These are phyloP conservation scores for Paulownia fortunei DNA, from an alignment of 257 asterid genomes.

Conservation along the genomic window DNA sequence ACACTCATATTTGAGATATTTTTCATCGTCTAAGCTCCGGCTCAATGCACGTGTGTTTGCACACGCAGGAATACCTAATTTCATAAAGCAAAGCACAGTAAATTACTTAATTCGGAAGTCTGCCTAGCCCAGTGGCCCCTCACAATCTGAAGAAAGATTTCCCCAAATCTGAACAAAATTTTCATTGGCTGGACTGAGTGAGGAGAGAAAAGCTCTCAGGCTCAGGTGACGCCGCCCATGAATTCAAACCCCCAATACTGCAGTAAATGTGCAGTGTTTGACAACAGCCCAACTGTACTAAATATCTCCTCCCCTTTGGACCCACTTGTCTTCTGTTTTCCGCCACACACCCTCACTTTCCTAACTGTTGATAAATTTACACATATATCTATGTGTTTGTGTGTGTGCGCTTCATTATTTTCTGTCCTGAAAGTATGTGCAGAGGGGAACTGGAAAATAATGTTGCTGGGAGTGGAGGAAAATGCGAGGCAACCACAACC, in stretches of 20 bases:
- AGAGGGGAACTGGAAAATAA: background rate
- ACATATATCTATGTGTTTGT: background rate
- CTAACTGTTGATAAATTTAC: background rate
- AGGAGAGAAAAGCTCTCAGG: background rate
- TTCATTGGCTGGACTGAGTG: conserved; percentile 33
- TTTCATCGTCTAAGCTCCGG: no score
- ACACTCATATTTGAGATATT: no score
- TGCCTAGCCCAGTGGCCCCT: background rate
- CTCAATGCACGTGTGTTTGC: background rate
- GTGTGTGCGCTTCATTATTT: background rate
- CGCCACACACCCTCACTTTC: conserved; percentile 3
- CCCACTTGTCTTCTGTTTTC: conserved; percentile 26
- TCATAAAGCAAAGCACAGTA: background rate
- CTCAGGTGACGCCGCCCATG: conserved; percentile 36
- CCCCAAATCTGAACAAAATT: conserved; percentile 6
- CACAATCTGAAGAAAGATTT: background rate
- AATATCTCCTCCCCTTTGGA: conserved; percentile 34
- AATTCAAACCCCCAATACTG: conserved; percentile 31
- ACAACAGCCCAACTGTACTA: background rate
- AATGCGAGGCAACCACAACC: conserved; percentile 31
- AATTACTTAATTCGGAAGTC: conserved; percentile 41
- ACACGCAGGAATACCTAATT: background rate
- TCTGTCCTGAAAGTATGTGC: background rate
- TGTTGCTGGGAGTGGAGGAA: background rate
- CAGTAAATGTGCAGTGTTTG: background rate